phyloP scores from a whole-genome alignment of 345 rosid species.

The Linum usitatissimum region DNA sequence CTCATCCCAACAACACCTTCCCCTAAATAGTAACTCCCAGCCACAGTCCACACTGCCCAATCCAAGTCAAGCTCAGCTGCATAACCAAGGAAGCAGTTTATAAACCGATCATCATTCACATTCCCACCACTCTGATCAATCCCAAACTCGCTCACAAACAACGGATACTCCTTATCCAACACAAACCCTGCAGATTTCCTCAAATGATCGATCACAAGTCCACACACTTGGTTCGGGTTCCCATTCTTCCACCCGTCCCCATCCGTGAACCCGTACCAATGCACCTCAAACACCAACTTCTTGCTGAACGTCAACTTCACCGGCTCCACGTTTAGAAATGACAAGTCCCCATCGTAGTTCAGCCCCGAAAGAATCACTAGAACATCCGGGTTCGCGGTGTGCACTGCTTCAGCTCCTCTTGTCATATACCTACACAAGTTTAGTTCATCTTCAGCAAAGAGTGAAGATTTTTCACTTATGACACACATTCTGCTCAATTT shows the following conservation, averaged over 20 bases:
- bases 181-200: constrained; percentile 52
- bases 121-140: constrained; percentile 59
- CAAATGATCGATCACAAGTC: constrained; percentile 41
- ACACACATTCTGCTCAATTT: neutral
- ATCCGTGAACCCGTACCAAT: constrained; percentile 72
- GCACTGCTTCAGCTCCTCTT: constrained; percentile 85
- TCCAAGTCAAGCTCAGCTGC: constrained; percentile 78
- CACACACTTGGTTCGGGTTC: constrained; percentile 68
- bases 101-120: constrained; percentile 49
- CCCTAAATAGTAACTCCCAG: constrained; percentile 72
- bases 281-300: constrained; percentile 72
- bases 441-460: constrained; percentile 5
- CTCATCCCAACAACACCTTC: constrained; percentile 50
- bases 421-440: constrained; percentile 49
- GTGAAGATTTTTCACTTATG: neutral
- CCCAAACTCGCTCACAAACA: constrained; percentile 74
- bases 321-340: constrained; percentile 40
- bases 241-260: constrained; percentile 60
- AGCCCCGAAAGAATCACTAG: constrained; percentile 86
- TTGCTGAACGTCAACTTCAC: constrained; percentile 40
- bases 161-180: constrained; percentile 53
- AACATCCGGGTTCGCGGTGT: constrained; percentile 70
- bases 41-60: constrained; percentile 78
- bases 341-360: constrained; percentile 57
- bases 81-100: constrained; percentile 55